These are phyloP conservation scores for Rhodotorula taiwanensis DNA, from an alignment of 768 basidiomycete genomes.

Conservation along the genomic window DNA sequence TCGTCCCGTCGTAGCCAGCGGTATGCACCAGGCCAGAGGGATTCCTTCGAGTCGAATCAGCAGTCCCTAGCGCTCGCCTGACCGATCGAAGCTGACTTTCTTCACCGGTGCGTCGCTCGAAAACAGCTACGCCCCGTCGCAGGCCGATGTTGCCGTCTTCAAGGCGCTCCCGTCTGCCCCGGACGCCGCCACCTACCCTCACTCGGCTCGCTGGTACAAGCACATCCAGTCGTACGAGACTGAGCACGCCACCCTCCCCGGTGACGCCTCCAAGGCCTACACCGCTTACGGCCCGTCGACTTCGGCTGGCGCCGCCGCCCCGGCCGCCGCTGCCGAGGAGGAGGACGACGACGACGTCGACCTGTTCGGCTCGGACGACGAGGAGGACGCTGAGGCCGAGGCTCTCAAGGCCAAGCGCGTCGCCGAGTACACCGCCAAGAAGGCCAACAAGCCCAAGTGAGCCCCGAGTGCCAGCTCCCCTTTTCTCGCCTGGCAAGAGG, in stretches of 20 bases:
- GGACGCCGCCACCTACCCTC: slow-evolving; percentile 58
- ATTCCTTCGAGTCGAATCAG: no score
- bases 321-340: slow-evolving; percentile 49
- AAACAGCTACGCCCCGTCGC: slow-evolving; percentile 76
- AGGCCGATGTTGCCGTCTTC: slow-evolving; percentile 89
- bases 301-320: slow-evolving; percentile 50
- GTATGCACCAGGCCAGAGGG: no score
- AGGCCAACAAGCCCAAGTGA: slow-evolving; percentile 80
- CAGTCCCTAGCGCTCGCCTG: no score
- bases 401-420: slow-evolving; percentile 83
- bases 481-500: background rate
- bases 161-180: slow-evolving; percentile 67
- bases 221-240: slow-evolving; percentile 82
- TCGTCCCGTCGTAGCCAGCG: no score
- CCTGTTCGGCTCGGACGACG: slow-evolving; percentile 78
- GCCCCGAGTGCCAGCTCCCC: slow-evolving; percentile 24
- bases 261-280: slow-evolving; percentile 75
- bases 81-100: no score
- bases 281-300: slow-evolving; percentile 58
- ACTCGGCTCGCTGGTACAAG: slow-evolving; percentile 82
- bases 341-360: slow-evolving; percentile 73
- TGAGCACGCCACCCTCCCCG: slow-evolving; percentile 71
- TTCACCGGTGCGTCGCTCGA: no score
- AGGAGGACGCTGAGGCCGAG: slow-evolving; percentile 79
- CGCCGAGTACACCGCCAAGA: slow-evolving; percentile 85